Base-by-base conservation (phyloP, 2,329 filamentous ascomycete species). In the Leptoxyphium fumago region DNA sequence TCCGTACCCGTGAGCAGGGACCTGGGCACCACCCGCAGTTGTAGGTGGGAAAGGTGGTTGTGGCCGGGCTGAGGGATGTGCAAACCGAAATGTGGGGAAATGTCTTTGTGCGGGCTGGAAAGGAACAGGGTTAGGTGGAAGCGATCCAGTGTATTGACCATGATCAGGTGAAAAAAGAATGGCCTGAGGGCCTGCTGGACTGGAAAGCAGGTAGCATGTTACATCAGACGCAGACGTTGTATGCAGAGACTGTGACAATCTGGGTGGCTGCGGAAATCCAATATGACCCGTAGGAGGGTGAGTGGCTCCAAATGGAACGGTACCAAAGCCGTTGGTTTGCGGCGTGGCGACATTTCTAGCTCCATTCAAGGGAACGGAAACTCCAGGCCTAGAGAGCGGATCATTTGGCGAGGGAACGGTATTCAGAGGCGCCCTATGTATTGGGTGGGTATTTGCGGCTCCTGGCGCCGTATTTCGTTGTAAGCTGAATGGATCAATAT, bases 151-250 rank as follows among this genome's bases (percentile, higher is more conserved):
- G 21, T 56, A 63, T 1, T 54, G 52, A 38, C 58, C 61, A 21
- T 56, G 50, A 18, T 58, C 48, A 10, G 65, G 64, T 5, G 66
- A 62, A 38, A 66, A 59, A 2, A 71, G 50, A 10, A 71, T 48
- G 8, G 64, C 67, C 44, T 69, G 63, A 28, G 66, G 67, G 1
- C 69, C 69, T 32, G 55, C 53, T 10, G 67, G 66, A 5, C 64
- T 65, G 1, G 66, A 67, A 10, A 71, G 56, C 6, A 71, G 53
- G 47, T 69, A 71, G 32, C 55, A 57, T 1, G 54, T 55, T 5
- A 54, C 50, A 26, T 66, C 51, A 15, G 53, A 50, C 15, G 56
- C 4, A 36, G 32, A 15, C 32, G 32, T 36, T 15, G 32, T 5
- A 15, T 36, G 15, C 32, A 36, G 32, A 36, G 32, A 36, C 32